These are phyloP conservation scores for Pseudovirgaria hyperparasitica DNA, from an alignment of 2,329 filamentous ascomycete genomes.

Conservation along the genomic window DNA sequence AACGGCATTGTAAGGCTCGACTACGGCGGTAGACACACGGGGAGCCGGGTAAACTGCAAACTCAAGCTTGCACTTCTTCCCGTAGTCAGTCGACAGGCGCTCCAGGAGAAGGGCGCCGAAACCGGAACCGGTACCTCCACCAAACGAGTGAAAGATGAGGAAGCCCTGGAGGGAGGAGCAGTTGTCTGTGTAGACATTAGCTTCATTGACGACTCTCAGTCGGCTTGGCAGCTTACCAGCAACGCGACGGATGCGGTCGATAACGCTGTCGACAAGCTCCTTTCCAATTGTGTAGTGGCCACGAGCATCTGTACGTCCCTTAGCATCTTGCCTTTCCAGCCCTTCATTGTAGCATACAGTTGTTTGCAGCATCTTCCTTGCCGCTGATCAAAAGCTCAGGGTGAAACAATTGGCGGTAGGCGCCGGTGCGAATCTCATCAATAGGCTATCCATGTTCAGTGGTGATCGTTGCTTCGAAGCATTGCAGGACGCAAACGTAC, in stretches of 20 bases:
- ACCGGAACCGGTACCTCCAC: constrained; percentile 59
- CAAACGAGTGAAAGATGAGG: constrained; percentile 64
- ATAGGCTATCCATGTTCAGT: constrained; percentile 37
- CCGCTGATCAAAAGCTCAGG: constrained; percentile 59
- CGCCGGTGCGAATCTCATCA: constrained; percentile 58
- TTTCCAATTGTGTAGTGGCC: constrained; percentile 67
- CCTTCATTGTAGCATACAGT: constrained; percentile 36
- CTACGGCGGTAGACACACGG: constrained; percentile 56
- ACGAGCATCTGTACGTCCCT: constrained; percentile 43
- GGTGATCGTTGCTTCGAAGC: constrained; percentile 5
- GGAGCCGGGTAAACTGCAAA: constrained; percentile 61
- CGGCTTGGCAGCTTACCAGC: constrained; percentile 39
- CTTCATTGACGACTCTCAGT: neutral
- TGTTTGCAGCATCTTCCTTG: constrained; percentile 68
- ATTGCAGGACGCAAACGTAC: constrained; percentile 23
- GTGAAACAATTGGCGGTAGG: constrained; percentile 58
- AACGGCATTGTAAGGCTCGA: constrained; percentile 64
- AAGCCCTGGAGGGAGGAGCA: constrained; percentile 62
- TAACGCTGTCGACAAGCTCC: constrained; percentile 60
- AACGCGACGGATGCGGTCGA: constrained; percentile 57
- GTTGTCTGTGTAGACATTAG: constrained; percentile 42
- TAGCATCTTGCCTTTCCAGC: constrained; percentile 6
- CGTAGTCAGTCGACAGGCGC: constrained; percentile 60
- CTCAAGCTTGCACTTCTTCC: constrained; percentile 68
- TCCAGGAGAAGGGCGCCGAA: constrained; percentile 61